These are phyloP conservation scores for Dryas integrifolia DNA, from an alignment of 331 rosid species.

Conservation along the genomic window DNA sequence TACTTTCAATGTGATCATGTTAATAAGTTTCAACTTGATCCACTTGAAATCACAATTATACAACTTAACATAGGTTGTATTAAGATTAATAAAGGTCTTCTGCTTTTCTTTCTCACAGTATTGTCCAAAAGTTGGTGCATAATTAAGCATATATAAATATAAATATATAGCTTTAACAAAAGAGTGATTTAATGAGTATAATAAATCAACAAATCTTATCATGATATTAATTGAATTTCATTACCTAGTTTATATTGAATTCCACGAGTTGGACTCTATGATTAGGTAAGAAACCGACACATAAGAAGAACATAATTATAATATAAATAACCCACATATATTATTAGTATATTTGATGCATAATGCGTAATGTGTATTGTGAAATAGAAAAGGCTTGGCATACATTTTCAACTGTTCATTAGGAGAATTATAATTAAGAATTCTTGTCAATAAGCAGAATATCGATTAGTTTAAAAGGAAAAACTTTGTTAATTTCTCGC, in stretches of 20 bases:
- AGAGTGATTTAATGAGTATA: neutral
- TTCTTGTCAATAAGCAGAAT: neutral
- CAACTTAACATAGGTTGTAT: neutral
- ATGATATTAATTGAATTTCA: neutral
- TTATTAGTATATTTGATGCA: too few species aligned
- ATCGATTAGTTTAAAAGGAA: neutral
- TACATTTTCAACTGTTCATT: neutral
- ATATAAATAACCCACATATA: too few species aligned
- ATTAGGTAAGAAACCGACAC: too few species aligned
- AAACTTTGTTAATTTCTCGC: neutral
- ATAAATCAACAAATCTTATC: neutral
- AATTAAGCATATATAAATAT: slow-evolving; percentile 3
- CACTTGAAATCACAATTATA: neutral
- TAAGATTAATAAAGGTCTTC: neutral
- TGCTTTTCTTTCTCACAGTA: neutral
- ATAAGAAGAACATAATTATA: too few species aligned
- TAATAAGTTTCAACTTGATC: neutral
- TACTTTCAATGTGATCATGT: neutral
- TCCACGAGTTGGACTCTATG: too few species aligned
- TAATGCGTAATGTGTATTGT: too few species aligned
- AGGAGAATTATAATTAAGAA: neutral
- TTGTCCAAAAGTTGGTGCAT: too few species aligned
- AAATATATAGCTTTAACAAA: neutral
- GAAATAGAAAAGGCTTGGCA: neutral
- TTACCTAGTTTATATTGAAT: too few species aligned